A percentile compares a stretch with the other conserved stretches of the same genome.
These are phyloP conservation scores for Aspergillus sparsus DNA, from an alignment of 495 filamentous ascomycete species.

Conservation along the genomic window DNA sequence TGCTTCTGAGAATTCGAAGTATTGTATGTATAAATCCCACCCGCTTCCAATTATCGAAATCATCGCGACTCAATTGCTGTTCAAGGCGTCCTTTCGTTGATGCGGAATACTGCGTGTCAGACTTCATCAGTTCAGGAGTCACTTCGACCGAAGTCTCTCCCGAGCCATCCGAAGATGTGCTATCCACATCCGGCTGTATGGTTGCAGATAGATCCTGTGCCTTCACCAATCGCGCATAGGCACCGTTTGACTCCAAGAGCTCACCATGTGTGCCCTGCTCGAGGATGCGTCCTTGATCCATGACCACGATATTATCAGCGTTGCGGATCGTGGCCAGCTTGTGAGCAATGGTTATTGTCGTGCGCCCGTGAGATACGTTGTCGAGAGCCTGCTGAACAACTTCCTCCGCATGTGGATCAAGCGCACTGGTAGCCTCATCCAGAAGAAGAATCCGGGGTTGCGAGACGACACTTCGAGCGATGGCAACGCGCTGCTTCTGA, in stretches of 20 bases:
- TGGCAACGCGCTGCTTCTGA: conserved; percentile 86
- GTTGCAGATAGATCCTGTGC: background rate
- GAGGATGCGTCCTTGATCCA: conserved; percentile 72
- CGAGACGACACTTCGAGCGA: conserved; percentile 76
- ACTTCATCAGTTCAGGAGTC: conserved; percentile 42
- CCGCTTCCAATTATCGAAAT: conserved; percentile 23
- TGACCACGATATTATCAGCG: conserved; percentile 88
- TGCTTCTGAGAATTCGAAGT: conserved; percentile 12
- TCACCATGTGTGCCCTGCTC: conserved; percentile 62
- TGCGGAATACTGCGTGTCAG: conserved; percentile 10
- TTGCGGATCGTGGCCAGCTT: conserved; percentile 81
- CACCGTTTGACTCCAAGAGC: background rate
- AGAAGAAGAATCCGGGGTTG: conserved; percentile 86
- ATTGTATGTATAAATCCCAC: conserved; percentile 18
- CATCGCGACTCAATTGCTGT: conserved; percentile 16
- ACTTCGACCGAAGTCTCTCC: conserved; percentile 36
- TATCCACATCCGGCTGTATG: background rate
- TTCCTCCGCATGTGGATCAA: conserved; percentile 83
- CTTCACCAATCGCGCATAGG: background rate
- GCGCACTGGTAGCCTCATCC: conserved; percentile 83
- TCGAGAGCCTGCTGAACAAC: conserved; percentile 84
- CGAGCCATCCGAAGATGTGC: background rate
- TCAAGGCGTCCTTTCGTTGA: conserved; percentile 11
- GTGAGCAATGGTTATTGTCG: conserved; percentile 87
- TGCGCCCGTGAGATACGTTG: conserved; percentile 71